Base-by-base conservation (phyloP, 2,329 filamentous ascomycete species). In the Colletotrichum sp. region DNA sequence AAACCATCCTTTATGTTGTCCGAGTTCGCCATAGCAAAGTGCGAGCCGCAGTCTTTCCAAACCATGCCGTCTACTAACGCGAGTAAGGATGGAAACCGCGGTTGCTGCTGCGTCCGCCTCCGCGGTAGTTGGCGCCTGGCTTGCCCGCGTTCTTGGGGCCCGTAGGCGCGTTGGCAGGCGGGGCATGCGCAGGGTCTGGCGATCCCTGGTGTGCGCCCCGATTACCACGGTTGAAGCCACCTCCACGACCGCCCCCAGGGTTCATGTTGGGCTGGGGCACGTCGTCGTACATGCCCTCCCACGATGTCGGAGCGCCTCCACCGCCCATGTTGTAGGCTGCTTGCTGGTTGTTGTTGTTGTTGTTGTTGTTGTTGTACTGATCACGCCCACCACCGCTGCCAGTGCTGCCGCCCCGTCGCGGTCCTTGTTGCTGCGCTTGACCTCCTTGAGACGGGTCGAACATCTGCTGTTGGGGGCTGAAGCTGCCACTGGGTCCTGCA, bases 241-340 rank as follows among this genome's bases (percentile, higher is more conserved):
- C 82, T 81, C 83, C 82, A 80, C 84, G 84, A 76, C 88, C 86
- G 67, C 89, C 88, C 63, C 87, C 89, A 19, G 86, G 87, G 79
- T 86, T 88, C 79, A 93, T 90, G 80, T 93, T 93, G 7, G 95
- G 95, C 82, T 96, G 95, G 19, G 96, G 96, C 3, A 96, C 95
- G 83, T 98, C 96, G 83, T 98, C 96, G 84, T 98, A 98, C 96
- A 98, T 98, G 81, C 96, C 96, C 84, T 98, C 96, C 96, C 96
- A 98, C 55, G 94, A 96, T 28, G 94, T 95, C n/a, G 94, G 94
- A 19, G 92, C 92, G 60, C 91, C 87, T 48, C 86, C 90, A 81
- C 83, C 89, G 82, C 74, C 82, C 77, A 84, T 82, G 67, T 81
- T 82, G 73, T 85, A 86, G 59, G 78, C 80, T 12, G 75, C 75